Percentiles rank a stretch among this genome's conserved stretches.
These are phyloP conservation scores for Penicillium fuscoglaucum DNA, from an alignment of 2,329 filamentous ascomycete genomes.

Conservation along the genomic window DNA sequence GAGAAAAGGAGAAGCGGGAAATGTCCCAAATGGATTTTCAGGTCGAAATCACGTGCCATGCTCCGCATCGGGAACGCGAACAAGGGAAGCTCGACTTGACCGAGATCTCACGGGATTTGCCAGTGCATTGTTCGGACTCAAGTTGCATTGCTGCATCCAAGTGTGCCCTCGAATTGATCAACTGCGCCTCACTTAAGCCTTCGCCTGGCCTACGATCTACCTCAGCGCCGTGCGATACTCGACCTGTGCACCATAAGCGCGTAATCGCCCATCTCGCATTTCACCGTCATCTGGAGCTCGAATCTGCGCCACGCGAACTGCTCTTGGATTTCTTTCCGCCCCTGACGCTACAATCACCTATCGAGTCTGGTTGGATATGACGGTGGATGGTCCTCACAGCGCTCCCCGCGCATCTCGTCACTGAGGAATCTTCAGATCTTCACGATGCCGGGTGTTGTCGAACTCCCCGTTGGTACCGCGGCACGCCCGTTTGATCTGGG, in stretches of 20 bases:
- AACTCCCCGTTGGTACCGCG: constrained; percentile 32
- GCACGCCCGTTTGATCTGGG: constrained; percentile 36
- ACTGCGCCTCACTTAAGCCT: neutral
- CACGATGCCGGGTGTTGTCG: constrained; percentile 44
- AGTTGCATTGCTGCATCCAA: neutral
- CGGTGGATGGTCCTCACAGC: constrained; percentile 37
- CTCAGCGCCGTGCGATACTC: neutral
- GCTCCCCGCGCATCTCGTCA: constrained; percentile 41
- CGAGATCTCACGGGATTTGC: neutral
- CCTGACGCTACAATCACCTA: constrained; percentile 5
- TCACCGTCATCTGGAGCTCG: neutral
- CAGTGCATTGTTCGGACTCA: constrained; percentile 2
- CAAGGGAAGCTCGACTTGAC: constrained; percentile 14
- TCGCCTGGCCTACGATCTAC: neutral
- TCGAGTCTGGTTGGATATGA: constrained; percentile 39
- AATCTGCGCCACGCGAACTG: neutral
- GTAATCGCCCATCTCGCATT: constrained; percentile 1
- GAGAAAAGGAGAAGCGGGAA: constrained; percentile 10
- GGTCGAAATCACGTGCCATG: constrained; percentile 21
- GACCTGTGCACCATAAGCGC: neutral
- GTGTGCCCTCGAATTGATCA: neutral
- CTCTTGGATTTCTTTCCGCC: neutral
- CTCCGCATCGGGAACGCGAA: constrained; percentile 28
- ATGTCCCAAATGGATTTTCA: constrained; percentile 23
- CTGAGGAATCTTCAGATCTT: constrained; percentile 31